A percentile compares a stretch with the other conserved stretches of the same genome.
These are phyloP conservation scores for Podospora conica DNA, from an alignment of 495 filamentous ascomycete genomes.

Conservation along the genomic window DNA sequence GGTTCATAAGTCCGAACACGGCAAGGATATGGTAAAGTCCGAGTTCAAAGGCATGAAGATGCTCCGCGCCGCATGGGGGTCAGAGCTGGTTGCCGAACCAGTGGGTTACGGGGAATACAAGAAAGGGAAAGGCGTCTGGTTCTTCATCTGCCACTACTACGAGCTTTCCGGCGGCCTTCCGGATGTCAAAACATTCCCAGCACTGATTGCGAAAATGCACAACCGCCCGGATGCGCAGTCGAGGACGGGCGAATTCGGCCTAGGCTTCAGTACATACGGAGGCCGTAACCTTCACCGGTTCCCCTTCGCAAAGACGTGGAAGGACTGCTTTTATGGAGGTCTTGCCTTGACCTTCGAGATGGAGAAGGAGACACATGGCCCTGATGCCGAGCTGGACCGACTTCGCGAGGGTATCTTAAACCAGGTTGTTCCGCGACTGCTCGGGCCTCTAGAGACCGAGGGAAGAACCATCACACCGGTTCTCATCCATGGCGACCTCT, in stretches of 20 bases:
- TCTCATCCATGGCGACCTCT: slow-evolving; percentile 42
- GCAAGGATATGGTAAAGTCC: not conserved
- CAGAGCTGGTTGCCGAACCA: not conserved
- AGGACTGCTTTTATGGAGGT: not conserved
- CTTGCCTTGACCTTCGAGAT: not conserved
- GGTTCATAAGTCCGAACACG: not conserved
- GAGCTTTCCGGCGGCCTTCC: not conserved
- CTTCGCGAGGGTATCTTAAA: slow-evolving; percentile 10
- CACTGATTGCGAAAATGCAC: not conserved
- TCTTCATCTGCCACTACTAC: not conserved
- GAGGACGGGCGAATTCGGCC: not conserved
- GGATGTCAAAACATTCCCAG: not conserved
- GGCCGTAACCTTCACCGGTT: not conserved
- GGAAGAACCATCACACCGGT: slow-evolving; percentile 37
- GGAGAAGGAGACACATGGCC: not conserved
- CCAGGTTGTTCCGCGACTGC: slow-evolving; percentile 31
- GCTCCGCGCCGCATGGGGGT: not conserved
- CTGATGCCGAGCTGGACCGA: not conserved
- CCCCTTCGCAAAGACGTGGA: not conserved
- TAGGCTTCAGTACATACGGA: not conserved
- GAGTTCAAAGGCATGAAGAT: not conserved
- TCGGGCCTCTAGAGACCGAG: slow-evolving; percentile 33
- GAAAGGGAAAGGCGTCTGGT: not conserved
- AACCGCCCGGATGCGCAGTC: not conserved
- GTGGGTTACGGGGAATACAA: not conserved